phyloP scores from a whole-genome alignment of 2,329 filamentous ascomycete genomes.

The Clonostachys byssicola region DNA sequence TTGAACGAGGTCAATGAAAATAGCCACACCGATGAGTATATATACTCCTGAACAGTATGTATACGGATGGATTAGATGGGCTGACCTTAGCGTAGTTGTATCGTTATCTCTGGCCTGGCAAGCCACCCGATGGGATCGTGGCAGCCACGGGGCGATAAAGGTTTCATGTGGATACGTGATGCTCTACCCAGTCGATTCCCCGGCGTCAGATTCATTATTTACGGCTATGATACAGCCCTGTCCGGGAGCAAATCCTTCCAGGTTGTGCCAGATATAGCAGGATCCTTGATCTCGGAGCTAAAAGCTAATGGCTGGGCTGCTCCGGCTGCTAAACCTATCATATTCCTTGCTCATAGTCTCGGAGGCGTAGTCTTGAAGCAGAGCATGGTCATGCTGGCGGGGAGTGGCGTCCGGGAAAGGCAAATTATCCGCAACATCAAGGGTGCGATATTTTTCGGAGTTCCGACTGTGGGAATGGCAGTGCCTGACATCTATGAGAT shows the following conservation, averaged over 20 bases:
- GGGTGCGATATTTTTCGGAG: not conserved
- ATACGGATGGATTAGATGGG: no score
- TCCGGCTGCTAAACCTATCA: not conserved
- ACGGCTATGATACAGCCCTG: not conserved
- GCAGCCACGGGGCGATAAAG: not conserved
- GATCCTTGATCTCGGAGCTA: not conserved
- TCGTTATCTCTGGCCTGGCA: not conserved
- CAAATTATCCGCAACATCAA: not conserved
- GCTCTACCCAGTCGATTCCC: not conserved
- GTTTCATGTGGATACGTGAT: not conserved
- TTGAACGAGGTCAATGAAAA: not conserved
- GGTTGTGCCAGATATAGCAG: not conserved
- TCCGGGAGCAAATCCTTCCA: not conserved
- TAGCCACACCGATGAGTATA: no score
- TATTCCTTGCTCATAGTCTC: slow-evolving; percentile 1
- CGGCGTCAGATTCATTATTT: not conserved
- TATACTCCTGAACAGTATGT: no score
- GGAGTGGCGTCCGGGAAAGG: no score
- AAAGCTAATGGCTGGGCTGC: not conserved
- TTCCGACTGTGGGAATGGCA: not conserved
- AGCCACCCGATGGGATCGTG: not conserved
- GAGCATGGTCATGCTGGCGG: not conserved
- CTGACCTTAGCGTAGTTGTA: not conserved
- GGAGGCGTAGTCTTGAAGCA: slow-evolving; percentile 1
- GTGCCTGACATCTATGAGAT: not conserved